Percentiles rank a stretch among this genome's conserved stretches.
Conservation (phyloP, 371 early-diverging fungal species). For the Amoeboaphelidium protococcarum region DNA sequence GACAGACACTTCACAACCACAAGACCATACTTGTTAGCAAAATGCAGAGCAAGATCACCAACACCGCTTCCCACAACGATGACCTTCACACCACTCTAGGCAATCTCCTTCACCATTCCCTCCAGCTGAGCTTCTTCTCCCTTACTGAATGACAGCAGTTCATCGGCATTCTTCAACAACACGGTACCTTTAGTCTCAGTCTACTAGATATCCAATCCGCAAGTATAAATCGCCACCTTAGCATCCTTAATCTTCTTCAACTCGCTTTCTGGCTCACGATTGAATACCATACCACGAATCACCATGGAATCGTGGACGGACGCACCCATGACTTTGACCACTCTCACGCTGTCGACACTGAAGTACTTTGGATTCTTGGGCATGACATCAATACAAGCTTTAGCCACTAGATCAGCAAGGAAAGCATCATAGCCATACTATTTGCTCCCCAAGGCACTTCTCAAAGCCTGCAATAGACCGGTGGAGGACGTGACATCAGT, state of each 20-base stretch:
- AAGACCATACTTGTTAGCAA: constrained; percentile 66
- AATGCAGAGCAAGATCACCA: constrained; percentile 85
- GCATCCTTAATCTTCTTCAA: constrained; percentile 41
- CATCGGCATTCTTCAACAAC: constrained; percentile 80
- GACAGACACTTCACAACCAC: constrained; percentile 68
- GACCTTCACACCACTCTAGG: constrained; percentile 73
- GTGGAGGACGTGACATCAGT: neutral
- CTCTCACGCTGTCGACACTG: constrained; percentile 82
- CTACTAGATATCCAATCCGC: constrained; percentile 76
- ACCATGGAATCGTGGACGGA: constrained; percentile 70
- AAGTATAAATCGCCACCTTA: constrained; percentile 89
- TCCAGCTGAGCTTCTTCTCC: constrained; percentile 38
- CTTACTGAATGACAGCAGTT: constrained; percentile 86
- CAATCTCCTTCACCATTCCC: constrained; percentile 42
- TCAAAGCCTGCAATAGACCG: neutral
- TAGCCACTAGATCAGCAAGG: constrained; percentile 44
- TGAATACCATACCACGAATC: constrained; percentile 95
- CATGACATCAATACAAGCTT: constrained; percentile 72
- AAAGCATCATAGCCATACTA: constrained; percentile 82
- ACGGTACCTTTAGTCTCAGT: constrained; percentile 99
- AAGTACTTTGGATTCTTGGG: constrained; percentile 48
- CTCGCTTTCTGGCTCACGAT: constrained; percentile 62
- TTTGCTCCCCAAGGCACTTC: neutral
- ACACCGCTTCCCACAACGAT: constrained; percentile 66
- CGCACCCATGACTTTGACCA: constrained; percentile 92